Percentiles rank a stretch among this genome's conserved stretches.
phyloP scores from a whole-genome alignment of 371 early-diverging fungal species.

The Mortierella sp. region DNA sequence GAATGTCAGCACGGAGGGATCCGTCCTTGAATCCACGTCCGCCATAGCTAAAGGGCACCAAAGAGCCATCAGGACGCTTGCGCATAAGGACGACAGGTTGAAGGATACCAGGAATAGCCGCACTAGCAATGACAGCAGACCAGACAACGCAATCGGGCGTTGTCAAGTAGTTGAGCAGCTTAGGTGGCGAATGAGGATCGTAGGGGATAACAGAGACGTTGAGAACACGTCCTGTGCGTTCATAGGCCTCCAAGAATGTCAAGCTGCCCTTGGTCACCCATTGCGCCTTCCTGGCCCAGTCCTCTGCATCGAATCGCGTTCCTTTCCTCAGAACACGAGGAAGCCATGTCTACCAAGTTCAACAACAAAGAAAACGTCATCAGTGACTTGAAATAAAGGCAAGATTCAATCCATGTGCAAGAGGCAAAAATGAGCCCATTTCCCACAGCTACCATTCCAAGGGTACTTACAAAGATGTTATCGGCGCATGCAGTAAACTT shows the following conservation, averaged over 20 bases:
- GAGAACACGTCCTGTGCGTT: slow-evolving; percentile 88
- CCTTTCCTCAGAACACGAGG: slow-evolving; percentile 38
- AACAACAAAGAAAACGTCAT: neutral
- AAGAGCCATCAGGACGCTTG: slow-evolving; percentile 75
- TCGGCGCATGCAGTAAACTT: slow-evolving; percentile 76
- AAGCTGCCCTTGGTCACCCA: slow-evolving; percentile 87
- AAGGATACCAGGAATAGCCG: slow-evolving; percentile 83
- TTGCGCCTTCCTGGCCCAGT: slow-evolving; percentile 78
- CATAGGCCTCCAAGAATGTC: slow-evolving; percentile 93
- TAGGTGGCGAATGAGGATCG: slow-evolving; percentile 84
- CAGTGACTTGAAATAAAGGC: neutral
- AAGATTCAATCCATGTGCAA: neutral
- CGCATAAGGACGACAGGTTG: slow-evolving; percentile 85
- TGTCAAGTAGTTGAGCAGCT: slow-evolving; percentile 89
- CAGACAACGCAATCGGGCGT: slow-evolving; percentile 92
- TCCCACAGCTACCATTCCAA: neutral
- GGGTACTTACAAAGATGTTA: slow-evolving; percentile 55
- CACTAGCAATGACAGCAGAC: slow-evolving; percentile 87
- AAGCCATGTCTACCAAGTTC: slow-evolving; percentile 33
- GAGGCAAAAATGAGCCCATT: neutral
- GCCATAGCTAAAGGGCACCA: slow-evolving; percentile 80
- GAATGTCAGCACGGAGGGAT: slow-evolving; percentile 88
- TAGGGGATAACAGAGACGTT: slow-evolving; percentile 89
- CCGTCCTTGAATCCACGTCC: slow-evolving; percentile 93
- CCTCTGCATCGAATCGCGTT: slow-evolving; percentile 80